Evolutionary conservation across 2,329 filamentous ascomycete species (phyloP).

Genomic region (Colletotrichum sp.): DNA sequence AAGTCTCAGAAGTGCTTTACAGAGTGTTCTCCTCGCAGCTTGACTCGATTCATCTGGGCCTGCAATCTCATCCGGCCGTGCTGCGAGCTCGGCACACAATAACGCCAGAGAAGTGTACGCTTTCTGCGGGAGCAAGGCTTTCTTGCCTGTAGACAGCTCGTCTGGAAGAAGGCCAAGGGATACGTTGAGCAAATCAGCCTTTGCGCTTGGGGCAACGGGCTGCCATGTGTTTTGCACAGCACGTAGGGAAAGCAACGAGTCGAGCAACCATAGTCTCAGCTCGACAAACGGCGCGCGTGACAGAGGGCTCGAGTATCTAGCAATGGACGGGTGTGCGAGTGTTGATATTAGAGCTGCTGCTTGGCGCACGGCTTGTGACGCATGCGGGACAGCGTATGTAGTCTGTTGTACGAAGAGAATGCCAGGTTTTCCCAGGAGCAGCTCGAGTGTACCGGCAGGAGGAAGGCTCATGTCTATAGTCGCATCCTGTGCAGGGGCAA

Average conservation of each 20-base stretch:
- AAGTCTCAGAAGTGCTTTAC: conserved; percentile 42
- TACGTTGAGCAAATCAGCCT: background rate
- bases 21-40: conserved; percentile 38
- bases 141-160: background rate
- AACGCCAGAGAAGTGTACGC: conserved; percentile 42
- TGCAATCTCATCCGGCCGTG: conserved; percentile 34
- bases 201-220: conserved; percentile 17
- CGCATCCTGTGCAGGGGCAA: conserved; percentile 31
- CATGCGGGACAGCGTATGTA: conserved; percentile 44
- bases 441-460: conserved; percentile 38
- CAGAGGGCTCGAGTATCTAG: conserved; percentile 35
- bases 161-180: conserved; percentile 5
- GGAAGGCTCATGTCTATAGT: conserved; percentile 42
- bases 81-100: conserved; percentile 47
- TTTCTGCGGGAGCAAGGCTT: conserved; percentile 35
- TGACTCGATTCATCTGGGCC: conserved; percentile 29
- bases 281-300: conserved; percentile 41
- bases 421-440: conserved; percentile 32
- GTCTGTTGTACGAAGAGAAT: conserved; percentile 29
- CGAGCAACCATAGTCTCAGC: conserved; percentile 54
- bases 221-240: conserved; percentile 44
- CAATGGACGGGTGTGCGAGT: conserved; percentile 44
- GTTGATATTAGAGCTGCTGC: conserved; percentile 48
- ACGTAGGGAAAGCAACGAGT: conserved; percentile 50
- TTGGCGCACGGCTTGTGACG: conserved; percentile 52